phyloP scores from a whole-genome alignment of 176 grass and related monocot species.

The Cenchrus purpureus region DNA sequence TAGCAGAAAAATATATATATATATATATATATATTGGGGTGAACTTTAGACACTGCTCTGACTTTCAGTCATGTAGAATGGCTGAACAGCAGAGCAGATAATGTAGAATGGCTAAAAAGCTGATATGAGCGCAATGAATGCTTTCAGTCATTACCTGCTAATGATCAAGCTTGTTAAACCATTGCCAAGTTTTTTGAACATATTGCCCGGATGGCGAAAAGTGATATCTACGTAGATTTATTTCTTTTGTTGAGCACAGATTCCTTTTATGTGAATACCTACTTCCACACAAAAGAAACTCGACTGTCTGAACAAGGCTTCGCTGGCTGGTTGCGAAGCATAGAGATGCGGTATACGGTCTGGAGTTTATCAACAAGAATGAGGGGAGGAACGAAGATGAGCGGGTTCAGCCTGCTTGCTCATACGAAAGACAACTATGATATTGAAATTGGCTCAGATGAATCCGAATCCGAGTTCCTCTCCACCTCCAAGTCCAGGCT shows the following conservation, averaged over 20 bases:
- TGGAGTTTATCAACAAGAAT: slow-evolving; percentile 80
- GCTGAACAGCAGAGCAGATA: not conserved
- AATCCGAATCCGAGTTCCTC: not conserved
- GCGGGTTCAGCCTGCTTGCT: not conserved
- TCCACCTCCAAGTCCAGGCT: not conserved
- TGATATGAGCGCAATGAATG: slow-evolving; percentile 1
- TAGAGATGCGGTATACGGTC: slow-evolving; percentile 69
- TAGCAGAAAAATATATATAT: not conserved
- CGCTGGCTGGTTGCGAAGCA: slow-evolving; percentile 94
- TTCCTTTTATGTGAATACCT: slow-evolving; percentile 70
- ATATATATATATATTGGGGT: not conserved
- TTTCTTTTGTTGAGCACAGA: not conserved
- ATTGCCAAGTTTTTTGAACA: not conserved
- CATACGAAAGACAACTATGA: not conserved
- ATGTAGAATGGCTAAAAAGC: not conserved
- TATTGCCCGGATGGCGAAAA: not conserved
- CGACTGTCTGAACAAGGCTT: slow-evolving; percentile 88
- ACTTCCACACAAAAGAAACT: slow-evolving; percentile 70
- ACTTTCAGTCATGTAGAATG: not conserved
- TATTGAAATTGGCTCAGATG: slow-evolving; percentile 20
- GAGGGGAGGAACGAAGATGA: slow-evolving; percentile 54
- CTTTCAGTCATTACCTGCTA: not conserved
- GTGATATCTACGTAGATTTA: not conserved
- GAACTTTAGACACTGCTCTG: not conserved
- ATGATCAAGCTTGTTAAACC: not conserved